Base-by-base conservation (phyloP, 2,329 filamentous ascomycete genomes). In the Endoconidiophora laricicola region DNA sequence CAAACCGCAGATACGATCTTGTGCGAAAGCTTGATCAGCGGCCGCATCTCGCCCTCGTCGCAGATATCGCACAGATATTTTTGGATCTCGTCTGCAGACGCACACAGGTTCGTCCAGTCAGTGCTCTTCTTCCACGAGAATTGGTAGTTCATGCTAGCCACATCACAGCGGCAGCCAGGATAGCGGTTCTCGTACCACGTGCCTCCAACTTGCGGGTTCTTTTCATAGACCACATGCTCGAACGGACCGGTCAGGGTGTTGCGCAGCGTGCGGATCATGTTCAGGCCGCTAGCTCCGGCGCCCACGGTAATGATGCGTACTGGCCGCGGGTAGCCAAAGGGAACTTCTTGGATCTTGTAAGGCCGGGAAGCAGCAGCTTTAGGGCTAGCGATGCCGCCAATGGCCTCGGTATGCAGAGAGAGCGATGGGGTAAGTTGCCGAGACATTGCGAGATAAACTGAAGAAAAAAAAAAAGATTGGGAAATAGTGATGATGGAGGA, bases 111-210 rank as follows among this genome's bases (percentile, higher is more conserved):
- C 16, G 69, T 67, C 76, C 78, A 81, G 38, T 69, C 66, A 5
- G 69, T 69, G 58, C 79, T 80, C 2, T 71, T 72, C 49, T 71
- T 67, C 70, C 73, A 79, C 2, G 73, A 73, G 57, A 76, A 79
- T 57, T 77, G 76, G 57, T 80, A 80, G 60, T 73, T 77, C 61
- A 79, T 75, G 57, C 68, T 71, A 7, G 72, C 72, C 26, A 76
- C 66, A 58, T 76, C 74, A 57, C 72, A 77, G 48, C 65, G 65
- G 55, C 73, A 76, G 9, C 74, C 74, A 0, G 74, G 74, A 54
- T 79, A 79, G 18, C 67, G 64, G 57, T 76, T 77, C 57, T 77
- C 74, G 54, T 68, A 67, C 74, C 74, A 79, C 0, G 74, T 78
- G 2, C 74, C 74, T 18, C 73, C 73, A 9, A 76, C 64, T 18